Percentiles rank a stretch among this genome's conserved stretches.
Evolutionary conservation across 2,329 filamentous ascomycete species (phyloP).

Genomic region (Trichoderma atroviride): DNA sequence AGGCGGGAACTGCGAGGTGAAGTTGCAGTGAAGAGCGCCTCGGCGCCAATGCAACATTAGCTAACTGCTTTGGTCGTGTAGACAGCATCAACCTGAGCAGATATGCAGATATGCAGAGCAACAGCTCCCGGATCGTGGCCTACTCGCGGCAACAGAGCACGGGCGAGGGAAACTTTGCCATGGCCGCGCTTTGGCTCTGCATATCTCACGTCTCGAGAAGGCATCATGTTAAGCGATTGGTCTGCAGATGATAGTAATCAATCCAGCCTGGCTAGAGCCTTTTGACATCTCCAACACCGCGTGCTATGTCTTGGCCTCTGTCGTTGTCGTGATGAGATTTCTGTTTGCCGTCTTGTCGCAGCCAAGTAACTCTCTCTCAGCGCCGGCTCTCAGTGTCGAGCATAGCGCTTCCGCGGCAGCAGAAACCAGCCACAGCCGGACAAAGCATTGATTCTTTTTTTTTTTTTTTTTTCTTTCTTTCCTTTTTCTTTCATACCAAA

Average conservation of each 20-base stretch:
- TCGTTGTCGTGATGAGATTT: background rate
- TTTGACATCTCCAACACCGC: background rate
- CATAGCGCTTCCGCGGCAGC: background rate
- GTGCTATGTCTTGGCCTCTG: background rate
- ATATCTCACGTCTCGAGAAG: background rate
- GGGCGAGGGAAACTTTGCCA: background rate
- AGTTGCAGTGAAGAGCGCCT: slow-evolving; percentile 12
- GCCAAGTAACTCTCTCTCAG: background rate
- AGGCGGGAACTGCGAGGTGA: background rate
- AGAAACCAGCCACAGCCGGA: background rate
- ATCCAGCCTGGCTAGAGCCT: background rate
- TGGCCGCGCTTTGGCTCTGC: background rate
- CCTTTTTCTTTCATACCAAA: too few relatives aligned
- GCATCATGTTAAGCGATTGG: background rate
- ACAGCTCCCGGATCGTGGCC: background rate
- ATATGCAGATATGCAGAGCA: background rate
- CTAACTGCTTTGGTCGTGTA: background rate
- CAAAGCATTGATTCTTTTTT: background rate
- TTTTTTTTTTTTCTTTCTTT: too few relatives aligned
- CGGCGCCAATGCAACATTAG: slow-evolving; percentile 5
- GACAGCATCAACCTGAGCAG: background rate
- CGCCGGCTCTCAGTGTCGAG: background rate
- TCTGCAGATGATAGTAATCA: background rate
- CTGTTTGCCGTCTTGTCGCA: background rate
- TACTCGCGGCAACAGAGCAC: background rate